These are phyloP conservation scores for Beauveria scarabaeidicola DNA, from an alignment of 2,329 filamentous ascomycete genomes.

Conservation along the genomic window DNA sequence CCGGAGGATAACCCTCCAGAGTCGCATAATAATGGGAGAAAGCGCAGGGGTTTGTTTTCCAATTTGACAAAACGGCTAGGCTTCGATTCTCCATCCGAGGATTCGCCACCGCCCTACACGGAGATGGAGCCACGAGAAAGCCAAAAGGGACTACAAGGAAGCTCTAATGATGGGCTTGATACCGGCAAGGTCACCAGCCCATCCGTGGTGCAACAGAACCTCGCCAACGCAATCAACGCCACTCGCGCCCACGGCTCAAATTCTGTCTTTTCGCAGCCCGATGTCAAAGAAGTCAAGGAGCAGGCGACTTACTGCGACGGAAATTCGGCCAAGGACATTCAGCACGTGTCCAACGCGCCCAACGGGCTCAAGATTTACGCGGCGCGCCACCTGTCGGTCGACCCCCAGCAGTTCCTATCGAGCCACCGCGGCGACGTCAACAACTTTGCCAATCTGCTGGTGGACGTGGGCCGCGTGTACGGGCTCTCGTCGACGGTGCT, in stretches of 20 bases:
- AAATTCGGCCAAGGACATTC: conserved; percentile 63
- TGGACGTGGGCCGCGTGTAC: conserved; percentile 65
- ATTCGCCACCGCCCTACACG: conserved; percentile 27
- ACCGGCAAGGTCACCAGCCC: conserved; percentile 51
- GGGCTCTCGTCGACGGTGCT: conserved; percentile 58
- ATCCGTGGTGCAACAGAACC: conserved; percentile 56
- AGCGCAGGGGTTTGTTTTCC: conserved; percentile 55
- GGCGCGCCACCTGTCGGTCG: conserved; percentile 41
- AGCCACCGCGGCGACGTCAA: conserved; percentile 55
- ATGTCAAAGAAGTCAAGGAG: conserved; percentile 67
- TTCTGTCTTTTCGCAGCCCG: conserved; percentile 62
- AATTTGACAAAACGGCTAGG: conserved; percentile 60
- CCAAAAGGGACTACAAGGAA: conserved; percentile 12
- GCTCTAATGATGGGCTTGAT: conserved; percentile 24
- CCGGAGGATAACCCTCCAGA: conserved; percentile 39
- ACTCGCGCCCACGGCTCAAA: conserved; percentile 69
- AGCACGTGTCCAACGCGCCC: conserved; percentile 60
- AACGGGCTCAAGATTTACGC: conserved; percentile 70
- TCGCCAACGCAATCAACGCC: conserved; percentile 70
- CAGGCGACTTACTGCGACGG: conserved; percentile 81
- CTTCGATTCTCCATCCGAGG: conserved; percentile 44
- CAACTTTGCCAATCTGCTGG: conserved; percentile 59
- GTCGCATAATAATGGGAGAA: conserved; percentile 27
- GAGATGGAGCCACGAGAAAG: background rate
- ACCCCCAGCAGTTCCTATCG: conserved; percentile 47